Evolutionary conservation across 495 filamentous ascomycete species (phyloP).

Genomic region (Penicillium subrubescens): DNA sequence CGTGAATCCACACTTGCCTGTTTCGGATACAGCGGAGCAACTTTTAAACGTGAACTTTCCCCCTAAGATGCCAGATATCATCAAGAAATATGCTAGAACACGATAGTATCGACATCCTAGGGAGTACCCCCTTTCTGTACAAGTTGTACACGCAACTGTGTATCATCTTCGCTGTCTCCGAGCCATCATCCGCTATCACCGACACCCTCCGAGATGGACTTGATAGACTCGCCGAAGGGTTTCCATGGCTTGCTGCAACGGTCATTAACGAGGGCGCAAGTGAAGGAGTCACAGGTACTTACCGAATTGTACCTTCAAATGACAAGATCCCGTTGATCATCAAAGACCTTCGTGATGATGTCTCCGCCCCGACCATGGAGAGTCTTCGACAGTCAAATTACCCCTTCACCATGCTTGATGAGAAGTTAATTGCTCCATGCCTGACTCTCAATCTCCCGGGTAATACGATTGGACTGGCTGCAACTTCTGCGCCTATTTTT

Average conservation of each 20-base stretch:
- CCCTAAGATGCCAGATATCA: not conserved
- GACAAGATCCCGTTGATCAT: conserved; percentile 41
- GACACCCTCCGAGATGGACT: conserved; percentile 39
- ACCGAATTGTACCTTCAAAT: conserved; percentile 39
- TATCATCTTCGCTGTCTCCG: conserved; percentile 34
- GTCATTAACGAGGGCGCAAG: conserved; percentile 46
- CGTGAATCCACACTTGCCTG: not conserved
- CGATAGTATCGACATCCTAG: conserved; percentile 17
- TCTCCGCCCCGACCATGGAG: conserved; percentile 42
- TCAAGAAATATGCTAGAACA: conserved; percentile 1
- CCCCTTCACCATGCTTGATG: conserved; percentile 57
- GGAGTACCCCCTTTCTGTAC: conserved; percentile 18
- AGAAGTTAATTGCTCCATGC: conserved; percentile 47
- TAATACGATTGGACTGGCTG: conserved; percentile 12
- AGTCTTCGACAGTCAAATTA: conserved; percentile 42
- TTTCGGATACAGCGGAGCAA: not conserved
- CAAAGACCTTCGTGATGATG: conserved; percentile 43
- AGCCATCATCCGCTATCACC: conserved; percentile 33
- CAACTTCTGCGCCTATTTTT: conserved; percentile 46
- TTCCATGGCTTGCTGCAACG: conserved; percentile 59
- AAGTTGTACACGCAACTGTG: conserved; percentile 50
- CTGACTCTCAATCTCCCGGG: conserved; percentile 41
- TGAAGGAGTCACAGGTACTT: conserved; percentile 39
- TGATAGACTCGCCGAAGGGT: conserved; percentile 35
- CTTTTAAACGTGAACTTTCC: not conserved